A percentile compares a stretch with the other conserved stretches of the same genome.
phyloP scores from a whole-genome alignment of 768 basidiomycete species.

The Tricholoma bakamatsutake region DNA sequence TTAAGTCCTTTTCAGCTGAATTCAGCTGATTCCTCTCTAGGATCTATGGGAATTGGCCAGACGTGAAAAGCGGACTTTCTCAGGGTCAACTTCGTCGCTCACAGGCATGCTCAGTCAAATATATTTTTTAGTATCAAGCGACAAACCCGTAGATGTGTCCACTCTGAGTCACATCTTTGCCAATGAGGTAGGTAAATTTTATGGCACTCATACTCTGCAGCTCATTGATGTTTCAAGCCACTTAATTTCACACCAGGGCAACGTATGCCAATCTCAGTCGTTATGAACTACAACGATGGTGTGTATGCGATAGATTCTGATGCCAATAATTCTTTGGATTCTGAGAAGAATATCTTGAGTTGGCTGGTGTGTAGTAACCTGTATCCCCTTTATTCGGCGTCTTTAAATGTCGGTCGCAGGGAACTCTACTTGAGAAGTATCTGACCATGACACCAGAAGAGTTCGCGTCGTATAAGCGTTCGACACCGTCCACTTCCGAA shows the following conservation, averaged over 20 bases:
- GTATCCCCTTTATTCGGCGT: not conserved
- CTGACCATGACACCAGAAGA: conserved; percentile 62
- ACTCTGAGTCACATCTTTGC: conserved; percentile 56
- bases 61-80: conserved; percentile 53
- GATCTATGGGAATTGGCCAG: conserved; percentile 61
- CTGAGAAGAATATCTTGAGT: conserved; percentile 64
- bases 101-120: conserved; percentile 81
- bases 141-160: conserved; percentile 57
- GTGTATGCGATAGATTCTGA: conserved; percentile 63
- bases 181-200: conserved; percentile 41
- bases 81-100: conserved; percentile 87
- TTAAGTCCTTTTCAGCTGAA: not conserved
- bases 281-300: conserved; percentile 60
- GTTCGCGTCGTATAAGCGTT: conserved; percentile 52
- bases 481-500: conserved; percentile 20
- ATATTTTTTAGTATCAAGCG: conserved; percentile 79
- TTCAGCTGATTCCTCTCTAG: conserved; percentile 27
- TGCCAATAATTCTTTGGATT: conserved; percentile 29
- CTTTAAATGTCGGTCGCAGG: conserved; percentile 38
- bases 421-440: conserved; percentile 84
- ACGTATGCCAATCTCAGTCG: conserved; percentile 66
- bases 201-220: not conserved
- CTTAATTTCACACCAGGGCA: conserved; percentile 72
- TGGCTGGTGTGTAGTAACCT: conserved; percentile 52
- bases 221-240: conserved; percentile 25